Base-by-base conservation (phyloP, 2,329 filamentous ascomycete species). In the Clarireedia hainanense region DNA sequence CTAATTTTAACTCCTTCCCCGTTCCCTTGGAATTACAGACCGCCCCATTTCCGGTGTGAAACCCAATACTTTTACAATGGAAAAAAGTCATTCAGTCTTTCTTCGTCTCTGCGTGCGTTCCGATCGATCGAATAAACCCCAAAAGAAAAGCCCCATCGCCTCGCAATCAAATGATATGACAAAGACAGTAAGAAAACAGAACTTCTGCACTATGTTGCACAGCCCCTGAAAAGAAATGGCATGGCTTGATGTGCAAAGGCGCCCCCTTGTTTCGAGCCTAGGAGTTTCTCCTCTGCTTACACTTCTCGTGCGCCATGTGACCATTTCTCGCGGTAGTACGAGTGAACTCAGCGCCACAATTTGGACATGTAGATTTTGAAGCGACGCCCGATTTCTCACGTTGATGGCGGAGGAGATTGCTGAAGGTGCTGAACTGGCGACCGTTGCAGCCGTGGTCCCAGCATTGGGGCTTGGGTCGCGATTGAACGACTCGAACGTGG, bases 361-460 rank as follows among this genome's bases (percentile, higher is more conserved):
- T 88, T 17, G 90, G 91, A 68, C 92, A 97, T 50, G 85, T 85
- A 3, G 90, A 89, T 74, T 96, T 96, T 30, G 88, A 79, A 10
- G 91, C 89, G 52, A 91, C 91, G 26, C 92, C 92, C 0, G 89
- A 95, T 71, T 96, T 96, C 72, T 97, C 92, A 45, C 92, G 83
- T 72, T 96, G 91, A 70, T 97, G 92, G 60, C 92, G 81, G 39
- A 96, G 76, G 3, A 96, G 80, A 69, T 96, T 96, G 80, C 91
- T 96, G 69, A 96, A 96, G 3, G 92, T 96, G 17, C 90, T 95
- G 68, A 97, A 97, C 67, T 95, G 89, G 30, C 91, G 85, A 20
- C 92, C 92, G 66, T 96, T 96, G 76, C 92, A 97, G 10, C 91
- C 92, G 68, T 97, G 92, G 59, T 96, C 92, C 89, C 89, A 97